A percentile compares a stretch with the other conserved stretches of the same genome.
These are phyloP conservation scores for Podila horticola DNA, from an alignment of 192 early-diverging fungal genomes.

Conservation along the genomic window DNA sequence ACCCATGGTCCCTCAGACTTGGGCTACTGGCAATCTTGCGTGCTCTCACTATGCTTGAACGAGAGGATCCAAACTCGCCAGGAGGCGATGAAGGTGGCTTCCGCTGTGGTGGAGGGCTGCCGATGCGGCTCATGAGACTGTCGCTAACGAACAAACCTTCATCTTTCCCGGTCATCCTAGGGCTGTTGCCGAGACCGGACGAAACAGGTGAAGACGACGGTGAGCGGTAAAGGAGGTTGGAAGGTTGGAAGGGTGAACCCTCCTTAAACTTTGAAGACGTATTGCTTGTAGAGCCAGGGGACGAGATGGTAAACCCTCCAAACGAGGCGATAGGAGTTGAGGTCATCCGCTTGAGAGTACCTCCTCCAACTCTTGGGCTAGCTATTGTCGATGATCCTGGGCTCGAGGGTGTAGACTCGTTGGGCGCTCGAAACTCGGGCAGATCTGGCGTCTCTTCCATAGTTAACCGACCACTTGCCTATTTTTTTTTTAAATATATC, in stretches of 20 bases:
- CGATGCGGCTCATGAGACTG: slow-evolving; percentile 47
- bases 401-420: not conserved
- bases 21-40: slow-evolving; percentile 41
- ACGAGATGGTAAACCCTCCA: slow-evolving; percentile 7
- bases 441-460: slow-evolving; percentile 49
- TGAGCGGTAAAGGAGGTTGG: slow-evolving; percentile 6
- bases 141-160: slow-evolving; percentile 15
- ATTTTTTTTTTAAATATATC: not conserved
- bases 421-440: slow-evolving; percentile 17
- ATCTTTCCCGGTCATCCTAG: slow-evolving; percentile 1
- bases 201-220: slow-evolving; percentile 22
- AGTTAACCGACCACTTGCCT: slow-evolving; percentile 41
- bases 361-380: not conserved
- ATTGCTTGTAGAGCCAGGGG: too few species aligned
- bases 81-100: slow-evolving; percentile 10
- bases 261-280: slow-evolving; percentile 15
- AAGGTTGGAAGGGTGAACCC: not conserved
- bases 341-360: slow-evolving; percentile 23
- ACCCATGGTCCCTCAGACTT: slow-evolving; percentile 14
- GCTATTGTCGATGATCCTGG: not conserved
- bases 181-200: slow-evolving; percentile 4
- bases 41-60: slow-evolving; percentile 4
- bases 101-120: slow-evolving; percentile 32
- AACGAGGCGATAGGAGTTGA: slow-evolving; percentile 21
- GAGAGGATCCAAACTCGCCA: not conserved